A percentile compares a stretch with the other conserved stretches of the same genome.
These are phyloP conservation scores for Paraphoma sp. DNA, from an alignment of 2,329 filamentous ascomycete species.

Conservation along the genomic window DNA sequence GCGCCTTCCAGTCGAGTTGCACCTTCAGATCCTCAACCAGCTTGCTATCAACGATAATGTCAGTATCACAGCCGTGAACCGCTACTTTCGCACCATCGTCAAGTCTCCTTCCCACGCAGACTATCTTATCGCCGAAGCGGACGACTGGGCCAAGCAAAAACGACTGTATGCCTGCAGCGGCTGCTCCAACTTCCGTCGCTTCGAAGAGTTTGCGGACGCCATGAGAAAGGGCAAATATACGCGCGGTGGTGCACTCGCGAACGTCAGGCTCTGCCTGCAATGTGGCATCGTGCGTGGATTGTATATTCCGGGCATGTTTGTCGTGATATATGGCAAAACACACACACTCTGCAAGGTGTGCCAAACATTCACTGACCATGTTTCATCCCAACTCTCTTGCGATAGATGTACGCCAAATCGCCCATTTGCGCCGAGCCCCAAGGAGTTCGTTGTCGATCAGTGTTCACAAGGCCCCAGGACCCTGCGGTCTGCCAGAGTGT, in stretches of 20 bases:
- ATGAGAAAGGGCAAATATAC: conserved; percentile 39
- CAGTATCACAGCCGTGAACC: conserved; percentile 21
- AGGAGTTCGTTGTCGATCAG: no score
- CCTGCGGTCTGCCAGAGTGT: no score
- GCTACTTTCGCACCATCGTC: conserved; percentile 26
- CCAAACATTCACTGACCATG: conserved; percentile 24
- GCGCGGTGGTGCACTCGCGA: conserved; percentile 29
- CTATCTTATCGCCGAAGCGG: conserved; percentile 28
- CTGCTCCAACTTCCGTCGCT: conserved; percentile 25
- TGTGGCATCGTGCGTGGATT: conserved; percentile 30
- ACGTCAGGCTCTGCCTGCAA: conserved; percentile 30
- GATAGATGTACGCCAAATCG: conserved; percentile 12
- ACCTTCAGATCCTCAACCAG: conserved; percentile 24
- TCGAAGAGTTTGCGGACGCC: conserved; percentile 31
- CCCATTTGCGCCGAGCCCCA: background rate
- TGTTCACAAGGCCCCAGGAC: no score
- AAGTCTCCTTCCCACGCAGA: conserved; percentile 23
- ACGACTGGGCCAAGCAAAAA: conserved; percentile 22
- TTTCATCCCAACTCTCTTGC: conserved; percentile 17
- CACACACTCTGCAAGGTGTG: conserved; percentile 27
- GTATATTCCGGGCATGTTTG: conserved; percentile 26
- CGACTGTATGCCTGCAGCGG: conserved; percentile 31
- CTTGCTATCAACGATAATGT: conserved; percentile 30
- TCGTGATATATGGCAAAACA: conserved; percentile 25
- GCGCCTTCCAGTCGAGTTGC: conserved; percentile 34